Evolutionary conservation across 495 filamentous ascomycete genomes (phyloP), one percentile per base, ranked within the genome.

Genomic region (Aspergillus funiculosus): DNA sequence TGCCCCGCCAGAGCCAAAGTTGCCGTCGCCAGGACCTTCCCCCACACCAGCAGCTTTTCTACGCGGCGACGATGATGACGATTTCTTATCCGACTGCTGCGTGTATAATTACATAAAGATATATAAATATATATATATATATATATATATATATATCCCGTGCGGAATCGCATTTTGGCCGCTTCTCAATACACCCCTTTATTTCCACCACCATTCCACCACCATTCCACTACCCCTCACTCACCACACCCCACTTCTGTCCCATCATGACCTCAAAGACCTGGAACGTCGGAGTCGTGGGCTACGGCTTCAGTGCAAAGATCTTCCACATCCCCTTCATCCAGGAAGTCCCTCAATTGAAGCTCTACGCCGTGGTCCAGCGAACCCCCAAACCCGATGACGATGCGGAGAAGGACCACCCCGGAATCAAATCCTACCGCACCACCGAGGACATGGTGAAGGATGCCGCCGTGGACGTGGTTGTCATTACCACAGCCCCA

Each of bases 241-340:
- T 29, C 41, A 38, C n/a, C 21, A 5, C 29, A 20, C 22, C 30
- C 20, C 32, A 18, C 25, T 18, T 8, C 24, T n/a, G 21, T 31
- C 44, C 30, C 50, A 66, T 22, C 21, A 78, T 75, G 74, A 50
- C 67, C 34, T 51, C 67, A 43, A 75, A 72, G 59, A 63, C 62
- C 17, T 77, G 63, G 56, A 84, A 83, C 48, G 69, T 79, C 51
- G 77, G 71, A 43, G 54, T 85, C 36, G 66, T 85, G 48, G 81
- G 81, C 51, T 85, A 83, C 60, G 81, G 88, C 58, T 69, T 90
- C 66, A 90, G 88, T 31, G 87, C 89, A 53, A 91, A 91, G 56
- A 67, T 83, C 66, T 94, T 94, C 71, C 89, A 94, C 67, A 91
- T 95, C 63, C 89, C 89, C 46, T 85, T 92, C 66, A 82, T 95